Evolutionary conservation across 2,329 filamentous ascomycete species (phyloP).

Genomic region (Beauveria rudraprayagi): DNA sequence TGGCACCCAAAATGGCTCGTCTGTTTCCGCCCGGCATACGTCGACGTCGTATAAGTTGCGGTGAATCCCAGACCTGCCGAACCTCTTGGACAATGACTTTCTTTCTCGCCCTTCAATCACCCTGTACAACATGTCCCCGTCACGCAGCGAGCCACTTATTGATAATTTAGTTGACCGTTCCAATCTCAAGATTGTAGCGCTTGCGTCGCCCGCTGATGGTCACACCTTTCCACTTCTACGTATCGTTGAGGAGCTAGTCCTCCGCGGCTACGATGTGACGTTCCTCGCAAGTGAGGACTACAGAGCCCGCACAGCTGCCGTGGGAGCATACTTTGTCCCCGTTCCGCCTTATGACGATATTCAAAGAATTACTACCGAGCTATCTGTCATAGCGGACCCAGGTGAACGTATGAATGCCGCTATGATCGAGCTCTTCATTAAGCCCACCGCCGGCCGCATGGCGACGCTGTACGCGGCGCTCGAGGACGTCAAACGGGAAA

Average conservation of each 20-base stretch:
- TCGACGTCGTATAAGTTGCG: not conserved
- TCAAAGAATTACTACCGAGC: not conserved
- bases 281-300: conserved; percentile 32
- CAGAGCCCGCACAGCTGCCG: conserved; percentile 24
- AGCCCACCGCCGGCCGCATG: conserved; percentile 24
- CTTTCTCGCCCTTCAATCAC: not conserved
- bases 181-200: conserved; percentile 2
- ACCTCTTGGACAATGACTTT: not conserved
- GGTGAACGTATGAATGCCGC: not conserved
- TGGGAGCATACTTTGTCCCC: conserved; percentile 30
- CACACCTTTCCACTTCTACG: conserved; percentile 24
- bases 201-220: conserved; percentile 20
- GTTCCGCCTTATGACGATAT: conserved; percentile 16
- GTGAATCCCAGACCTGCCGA: not conserved
- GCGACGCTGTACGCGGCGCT: conserved; percentile 19
- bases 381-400: conserved; percentile 15
- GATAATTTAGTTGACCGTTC: not conserved
- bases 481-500: conserved; percentile 22
- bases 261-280: conserved; percentile 33
- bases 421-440: conserved; percentile 21
- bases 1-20: too few species aligned
- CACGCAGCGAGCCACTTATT: not conserved
- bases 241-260: conserved; percentile 29
- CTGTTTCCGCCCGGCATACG: too few species aligned
- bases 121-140: not conserved